phyloP scores from a whole-genome alignment of 805 yeast genomes.

The Starmerella asiatica region DNA sequence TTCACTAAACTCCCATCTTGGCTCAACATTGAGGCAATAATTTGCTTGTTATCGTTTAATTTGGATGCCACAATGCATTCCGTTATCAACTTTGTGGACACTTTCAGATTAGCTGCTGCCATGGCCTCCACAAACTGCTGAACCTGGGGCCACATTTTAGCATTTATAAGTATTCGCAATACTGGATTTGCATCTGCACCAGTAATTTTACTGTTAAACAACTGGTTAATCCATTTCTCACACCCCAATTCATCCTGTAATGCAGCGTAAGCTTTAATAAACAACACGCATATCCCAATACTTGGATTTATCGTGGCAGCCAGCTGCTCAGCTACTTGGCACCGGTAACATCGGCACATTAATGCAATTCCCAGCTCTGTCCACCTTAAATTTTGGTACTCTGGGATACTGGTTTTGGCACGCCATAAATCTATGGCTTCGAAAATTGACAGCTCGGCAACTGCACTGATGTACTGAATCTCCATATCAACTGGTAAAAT shows the following conservation, averaged over 20 bases:
- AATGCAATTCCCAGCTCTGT: background rate
- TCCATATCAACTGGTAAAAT: background rate
- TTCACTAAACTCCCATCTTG: slow-evolving; percentile 10
- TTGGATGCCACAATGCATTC: slow-evolving; percentile 1
- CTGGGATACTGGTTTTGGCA: background rate
- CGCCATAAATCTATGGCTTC: slow-evolving; percentile 6
- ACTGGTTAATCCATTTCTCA: slow-evolving; percentile 1
- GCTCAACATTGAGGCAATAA: slow-evolving; percentile 2
- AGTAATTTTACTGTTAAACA: background rate
- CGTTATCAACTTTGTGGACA: slow-evolving; percentile 2
- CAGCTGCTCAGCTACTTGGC: slow-evolving; percentile 5
- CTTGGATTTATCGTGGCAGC: background rate
- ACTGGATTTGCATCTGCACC: background rate
- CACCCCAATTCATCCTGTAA: background rate
- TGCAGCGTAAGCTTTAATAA: slow-evolving; percentile 4
- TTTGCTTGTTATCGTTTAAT: background rate
- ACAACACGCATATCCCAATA: background rate
- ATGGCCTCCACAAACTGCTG: background rate
- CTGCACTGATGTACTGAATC: background rate
- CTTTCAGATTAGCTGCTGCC: background rate
- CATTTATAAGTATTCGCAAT: background rate
- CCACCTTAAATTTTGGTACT: too few relatives aligned
- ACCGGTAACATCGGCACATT: slow-evolving; percentile 1
- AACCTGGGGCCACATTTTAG: slow-evolving; percentile 7
- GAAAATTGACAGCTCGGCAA: background rate